Percentiles rank a stretch among this genome's conserved stretches.
Conservation (phyloP, 2,329 filamentous ascomycete genomes). For the Hirsutella minnesotensis region DNA sequence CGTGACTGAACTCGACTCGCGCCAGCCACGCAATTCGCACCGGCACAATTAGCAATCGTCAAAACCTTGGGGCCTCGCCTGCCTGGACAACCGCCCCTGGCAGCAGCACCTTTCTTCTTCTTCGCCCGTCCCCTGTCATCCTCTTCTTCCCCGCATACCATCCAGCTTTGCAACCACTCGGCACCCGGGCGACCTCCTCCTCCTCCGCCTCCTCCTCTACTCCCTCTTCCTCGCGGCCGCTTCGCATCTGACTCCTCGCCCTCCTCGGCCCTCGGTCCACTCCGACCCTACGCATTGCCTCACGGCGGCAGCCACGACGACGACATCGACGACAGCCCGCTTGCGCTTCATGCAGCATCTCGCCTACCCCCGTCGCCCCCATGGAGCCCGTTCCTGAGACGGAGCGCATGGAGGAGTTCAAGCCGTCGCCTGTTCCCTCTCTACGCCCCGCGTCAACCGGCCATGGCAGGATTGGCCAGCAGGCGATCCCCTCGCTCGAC, state of each 20-base stretch:
- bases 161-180: no score
- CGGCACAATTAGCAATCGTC: background rate
- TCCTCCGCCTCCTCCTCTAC: no score
- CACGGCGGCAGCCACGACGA: background rate
- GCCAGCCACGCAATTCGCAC: background rate
- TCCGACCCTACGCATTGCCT: background rate
- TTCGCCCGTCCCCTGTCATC: no score
- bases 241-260: no score
- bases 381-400: slow-evolving; percentile 61
- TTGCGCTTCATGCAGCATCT: background rate
- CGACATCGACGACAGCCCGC: background rate
- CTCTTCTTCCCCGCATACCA: no score
- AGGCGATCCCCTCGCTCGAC: slow-evolving; percentile 22
- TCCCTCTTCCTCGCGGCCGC: no score
- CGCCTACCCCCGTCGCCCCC: background rate
- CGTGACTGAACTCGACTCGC: background rate
- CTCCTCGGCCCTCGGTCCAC: no score
- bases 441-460: slow-evolving; percentile 33
- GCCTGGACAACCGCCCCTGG: background rate
- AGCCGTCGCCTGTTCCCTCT: slow-evolving; percentile 42
- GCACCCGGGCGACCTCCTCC: no score
- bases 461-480: background rate
- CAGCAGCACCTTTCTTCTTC: no score
- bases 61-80: background rate
- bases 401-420: slow-evolving; percentile 56